Evolutionary conservation across 1,284 basidiomycete species (phyloP).

Genomic region (Leccinum variabile): DNA sequence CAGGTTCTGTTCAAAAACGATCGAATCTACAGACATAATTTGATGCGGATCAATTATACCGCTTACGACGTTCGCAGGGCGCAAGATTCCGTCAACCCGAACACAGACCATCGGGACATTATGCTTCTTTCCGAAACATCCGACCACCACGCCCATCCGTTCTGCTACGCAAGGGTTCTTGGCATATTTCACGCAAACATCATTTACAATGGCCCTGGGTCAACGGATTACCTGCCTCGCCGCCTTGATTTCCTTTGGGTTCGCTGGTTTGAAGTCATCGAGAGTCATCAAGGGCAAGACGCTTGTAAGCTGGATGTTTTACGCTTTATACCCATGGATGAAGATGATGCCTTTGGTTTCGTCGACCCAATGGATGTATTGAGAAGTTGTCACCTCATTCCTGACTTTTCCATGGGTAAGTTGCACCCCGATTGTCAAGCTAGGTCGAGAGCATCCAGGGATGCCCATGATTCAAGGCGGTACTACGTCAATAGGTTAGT

Average conservation of each 20-base stretch:
- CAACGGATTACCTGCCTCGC: not conserved
- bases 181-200: not conserved
- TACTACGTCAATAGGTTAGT: constrained; percentile 2
- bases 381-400: not conserved
- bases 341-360: not conserved
- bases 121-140: not conserved
- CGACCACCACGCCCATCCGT: not conserved
- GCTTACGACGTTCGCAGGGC: not conserved
- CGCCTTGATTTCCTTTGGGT: not conserved
- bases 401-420: not conserved
- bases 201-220: not conserved
- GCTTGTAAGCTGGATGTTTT: not conserved
- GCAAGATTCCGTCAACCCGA: not conserved
- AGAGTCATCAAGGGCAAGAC: not conserved
- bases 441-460: not conserved
- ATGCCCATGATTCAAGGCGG: not conserved
- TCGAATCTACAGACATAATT: not conserved
- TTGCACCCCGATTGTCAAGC: not conserved
- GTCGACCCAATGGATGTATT: not conserved
- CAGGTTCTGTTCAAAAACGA: not conserved
- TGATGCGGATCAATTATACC: not conserved
- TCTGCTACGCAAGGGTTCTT: not conserved
- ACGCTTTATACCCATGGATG: not conserved
- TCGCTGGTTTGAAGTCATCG: not conserved
- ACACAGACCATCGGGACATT: not conserved